phyloP scores from a whole-genome alignment of 176 grass and related monocot genomes.

The Paspalum notatum region DNA sequence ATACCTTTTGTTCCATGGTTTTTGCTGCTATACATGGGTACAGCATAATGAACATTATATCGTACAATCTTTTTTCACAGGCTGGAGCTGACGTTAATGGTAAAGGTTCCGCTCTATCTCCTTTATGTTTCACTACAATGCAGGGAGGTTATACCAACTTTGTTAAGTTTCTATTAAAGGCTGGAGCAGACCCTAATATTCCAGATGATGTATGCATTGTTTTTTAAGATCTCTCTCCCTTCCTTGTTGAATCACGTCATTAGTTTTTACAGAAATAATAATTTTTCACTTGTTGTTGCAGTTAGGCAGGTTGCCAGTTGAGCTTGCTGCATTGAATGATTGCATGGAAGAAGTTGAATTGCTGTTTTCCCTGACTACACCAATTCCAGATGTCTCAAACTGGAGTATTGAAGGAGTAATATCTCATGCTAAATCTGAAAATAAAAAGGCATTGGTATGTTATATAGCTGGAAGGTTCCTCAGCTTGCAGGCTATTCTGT shows the following conservation, averaged over 20 bases:
- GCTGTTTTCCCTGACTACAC: constrained; percentile 27
- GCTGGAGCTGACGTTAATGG: constrained; percentile 46
- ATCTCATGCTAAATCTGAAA: background rate
- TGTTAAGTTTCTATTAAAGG: constrained; percentile 36
- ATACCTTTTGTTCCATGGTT: background rate
- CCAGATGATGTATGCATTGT: constrained; percentile 35
- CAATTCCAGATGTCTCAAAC: constrained; percentile 9
- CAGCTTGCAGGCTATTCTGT: too few species aligned
- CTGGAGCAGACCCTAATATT: constrained; percentile 51
- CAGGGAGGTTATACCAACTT: constrained; percentile 29
- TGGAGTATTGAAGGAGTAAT: constrained; percentile 43
- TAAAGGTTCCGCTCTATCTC: background rate
- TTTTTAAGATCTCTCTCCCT: background rate
- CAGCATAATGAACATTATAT: background rate
- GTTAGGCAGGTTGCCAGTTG: background rate
- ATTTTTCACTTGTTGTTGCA: background rate
- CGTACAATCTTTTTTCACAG: constrained; percentile 16
- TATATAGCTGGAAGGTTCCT: background rate
- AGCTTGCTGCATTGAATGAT: constrained; percentile 6
- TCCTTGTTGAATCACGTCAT: background rate
- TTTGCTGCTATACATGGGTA: too few species aligned
- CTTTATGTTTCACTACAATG: constrained; percentile 7
- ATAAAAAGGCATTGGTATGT: background rate
- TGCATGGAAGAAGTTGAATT: constrained; percentile 29
- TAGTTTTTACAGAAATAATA: background rate